phyloP scores from a whole-genome alignment of 768 basidiomycete genomes.

The Lactarius hatsudake region DNA sequence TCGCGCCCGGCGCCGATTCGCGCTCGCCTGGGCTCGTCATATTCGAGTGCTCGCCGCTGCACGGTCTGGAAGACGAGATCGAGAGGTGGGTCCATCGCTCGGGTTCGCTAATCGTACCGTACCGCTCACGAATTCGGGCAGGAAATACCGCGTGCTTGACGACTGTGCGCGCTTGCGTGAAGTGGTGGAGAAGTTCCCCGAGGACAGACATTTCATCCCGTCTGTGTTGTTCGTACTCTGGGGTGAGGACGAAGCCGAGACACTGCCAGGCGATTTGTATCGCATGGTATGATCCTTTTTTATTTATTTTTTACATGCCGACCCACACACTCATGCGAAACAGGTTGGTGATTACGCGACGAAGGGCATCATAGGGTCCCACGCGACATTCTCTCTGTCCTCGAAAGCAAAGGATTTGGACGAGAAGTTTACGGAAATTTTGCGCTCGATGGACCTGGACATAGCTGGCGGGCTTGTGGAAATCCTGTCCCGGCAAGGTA shows the following conservation, averaged over 20 bases:
- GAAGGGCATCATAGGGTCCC: slow-evolving; percentile 42
- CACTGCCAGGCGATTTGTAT: slow-evolving; percentile 47
- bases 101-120: too few species aligned
- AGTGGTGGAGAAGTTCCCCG: slow-evolving; percentile 52
- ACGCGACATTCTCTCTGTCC: slow-evolving; percentile 49
- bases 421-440: slow-evolving; percentile 44
- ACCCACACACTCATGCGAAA: slow-evolving; percentile 8
- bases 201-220: slow-evolving; percentile 57
- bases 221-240: slow-evolving; percentile 61
- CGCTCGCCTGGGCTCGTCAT: slow-evolving; percentile 59
- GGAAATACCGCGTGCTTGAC: slow-evolving; percentile 69
- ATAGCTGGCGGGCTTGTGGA: slow-evolving; percentile 55
- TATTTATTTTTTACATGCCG: neutral
- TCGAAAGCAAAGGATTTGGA: slow-evolving; percentile 57
- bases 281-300: slow-evolving; percentile 50
- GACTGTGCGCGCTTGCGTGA: slow-evolving; percentile 72
- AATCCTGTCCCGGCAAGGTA: slow-evolving; percentile 47
- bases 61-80: slow-evolving; percentile 58
- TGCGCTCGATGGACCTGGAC: slow-evolving; percentile 50
- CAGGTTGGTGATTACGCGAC: slow-evolving; percentile 52
- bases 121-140: slow-evolving; percentile 30
- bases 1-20: slow-evolving; percentile 32
- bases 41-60: slow-evolving; percentile 72
- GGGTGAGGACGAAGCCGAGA: slow-evolving; percentile 44
- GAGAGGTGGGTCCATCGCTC: slow-evolving; percentile 48